Base-by-base conservation (phyloP, 1,284 basidiomycete species). In the Cutaneotrichosporon curvatum region DNA sequence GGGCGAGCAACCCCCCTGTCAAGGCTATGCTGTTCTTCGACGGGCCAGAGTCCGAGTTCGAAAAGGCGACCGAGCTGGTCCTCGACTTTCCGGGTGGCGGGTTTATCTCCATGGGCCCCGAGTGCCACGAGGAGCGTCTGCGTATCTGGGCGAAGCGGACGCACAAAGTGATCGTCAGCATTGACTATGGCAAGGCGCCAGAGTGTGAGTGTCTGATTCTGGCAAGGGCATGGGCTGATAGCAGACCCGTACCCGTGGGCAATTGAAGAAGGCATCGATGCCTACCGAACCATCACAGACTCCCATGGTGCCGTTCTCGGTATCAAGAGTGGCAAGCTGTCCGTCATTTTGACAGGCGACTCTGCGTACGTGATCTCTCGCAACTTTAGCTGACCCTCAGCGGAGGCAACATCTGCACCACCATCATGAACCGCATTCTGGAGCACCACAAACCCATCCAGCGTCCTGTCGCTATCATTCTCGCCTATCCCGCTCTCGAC, bases 141-240 rank as follows among this genome's bases (percentile, higher is more conserved):
- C 76, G 87, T 41, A 77, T 79, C 56, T 94, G 94, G 87, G 85
- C 91, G 4, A 77, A 81, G 34, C 77, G 78, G 48, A 89, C 86
- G 0, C 79, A 83, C 7, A 82, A 82, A 61, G 87, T 88, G 10
- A 80, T 97, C 2, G 73, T 97, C 34, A 79, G 87, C 7, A 80
- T 97, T 41, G 88, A 97, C 59, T 97, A 97, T 67, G 87, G 90
- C 45, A 98, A 97, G 73, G 88, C 91, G 21, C 92, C 92, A 6
- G 90, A 94, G 76, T 90, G 88, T 89, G 67, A 71, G 81, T 74
- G 15, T n/a, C n/a, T n/a, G n/a, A n/a, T n/a, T n/a, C n/a, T n/a
- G 21, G 28, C 11, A 37, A 12, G 21, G n/a, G 16, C 16, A 10
- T 20, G 16, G 4, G 28, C 8, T 50, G 25, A 12, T 18, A 6